A percentile compares a stretch with the other conserved stretches of the same genome.
These are phyloP conservation scores for Cudoniella acicularis DNA, from an alignment of 495 filamentous ascomycete species.

Conservation along the genomic window DNA sequence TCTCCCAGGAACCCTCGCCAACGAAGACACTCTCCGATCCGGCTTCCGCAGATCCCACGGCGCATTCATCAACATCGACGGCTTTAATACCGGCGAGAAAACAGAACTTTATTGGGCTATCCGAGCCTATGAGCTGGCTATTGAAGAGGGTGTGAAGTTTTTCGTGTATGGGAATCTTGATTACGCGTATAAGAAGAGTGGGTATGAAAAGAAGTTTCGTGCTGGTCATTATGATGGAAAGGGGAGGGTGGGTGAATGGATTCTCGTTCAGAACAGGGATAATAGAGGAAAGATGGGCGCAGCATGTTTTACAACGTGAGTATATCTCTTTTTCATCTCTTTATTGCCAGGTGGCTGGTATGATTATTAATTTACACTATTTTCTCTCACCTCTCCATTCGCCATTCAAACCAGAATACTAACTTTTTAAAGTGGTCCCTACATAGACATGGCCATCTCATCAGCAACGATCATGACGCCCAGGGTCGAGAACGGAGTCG, in stretches of 20 bases:
- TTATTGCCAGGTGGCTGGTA: too few relatives aligned
- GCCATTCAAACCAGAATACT: too few relatives aligned
- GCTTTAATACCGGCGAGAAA: slow-evolving; percentile 51
- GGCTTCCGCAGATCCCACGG: slow-evolving; percentile 42
- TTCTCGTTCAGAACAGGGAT: slow-evolving; percentile 35
- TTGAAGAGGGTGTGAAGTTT: slow-evolving; percentile 44
- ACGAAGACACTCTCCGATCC: slow-evolving; percentile 39
- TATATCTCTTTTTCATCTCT: too few relatives aligned
- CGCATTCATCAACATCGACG: slow-evolving; percentile 53
- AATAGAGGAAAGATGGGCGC: slow-evolving; percentile 40
- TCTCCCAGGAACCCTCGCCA: slow-evolving; percentile 42
- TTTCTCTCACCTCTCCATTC: too few relatives aligned
- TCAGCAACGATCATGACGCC: slow-evolving; percentile 34
- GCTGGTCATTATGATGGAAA: slow-evolving; percentile 54
- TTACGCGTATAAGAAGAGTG: slow-evolving; percentile 41
- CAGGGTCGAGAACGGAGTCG: slow-evolving; percentile 35
- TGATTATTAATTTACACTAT: too few relatives aligned
- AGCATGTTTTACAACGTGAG: slow-evolving; percentile 48
- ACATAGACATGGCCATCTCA: slow-evolving; percentile 48
- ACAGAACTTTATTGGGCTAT: slow-evolving; percentile 52
- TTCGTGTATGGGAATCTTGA: slow-evolving; percentile 51
- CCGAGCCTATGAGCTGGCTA: slow-evolving; percentile 51
- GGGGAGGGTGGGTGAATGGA: slow-evolving; percentile 49
- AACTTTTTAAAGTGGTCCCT: too few relatives aligned
- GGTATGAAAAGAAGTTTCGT: slow-evolving; percentile 42